Conservation (phyloP, 768 basidiomycete genomes). For the Scleroderma citrinum region DNA sequence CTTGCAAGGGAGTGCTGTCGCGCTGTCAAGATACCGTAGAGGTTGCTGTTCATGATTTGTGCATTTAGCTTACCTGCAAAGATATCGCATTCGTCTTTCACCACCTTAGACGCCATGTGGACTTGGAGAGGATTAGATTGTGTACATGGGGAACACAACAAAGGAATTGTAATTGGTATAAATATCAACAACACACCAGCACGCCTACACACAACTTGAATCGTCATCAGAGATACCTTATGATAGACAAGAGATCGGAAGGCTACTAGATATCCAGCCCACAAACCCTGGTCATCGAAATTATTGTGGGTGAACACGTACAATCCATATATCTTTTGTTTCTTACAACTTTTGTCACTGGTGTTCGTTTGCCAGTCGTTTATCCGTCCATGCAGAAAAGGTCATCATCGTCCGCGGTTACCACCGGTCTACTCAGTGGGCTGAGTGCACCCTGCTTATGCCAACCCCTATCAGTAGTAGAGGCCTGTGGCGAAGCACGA, state of each 20-base stretch:
- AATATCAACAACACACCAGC: conserved; percentile 12
- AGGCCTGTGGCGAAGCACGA: conserved; percentile 22
- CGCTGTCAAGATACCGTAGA: too few relatives aligned
- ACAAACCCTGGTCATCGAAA: conserved; percentile 19
- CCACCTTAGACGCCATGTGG: too few relatives aligned
- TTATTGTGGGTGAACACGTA: conserved; percentile 26
- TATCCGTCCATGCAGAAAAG: conserved; percentile 55
- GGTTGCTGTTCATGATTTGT: neutral
- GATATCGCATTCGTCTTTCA: neutral
- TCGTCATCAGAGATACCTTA: conserved; percentile 7
- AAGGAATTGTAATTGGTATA: conserved; percentile 19
- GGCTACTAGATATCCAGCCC: conserved; percentile 29
- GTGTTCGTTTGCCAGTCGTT: conserved; percentile 1
- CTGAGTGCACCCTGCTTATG: conserved; percentile 40
- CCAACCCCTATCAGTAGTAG: conserved; percentile 27
- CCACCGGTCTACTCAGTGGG: conserved; percentile 56
- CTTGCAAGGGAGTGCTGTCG: neutral
- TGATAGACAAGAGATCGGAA: conserved; percentile 1
- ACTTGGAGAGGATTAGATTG: neutral
- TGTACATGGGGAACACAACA: neutral
- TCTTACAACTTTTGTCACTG: neutral
- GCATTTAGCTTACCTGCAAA: neutral
- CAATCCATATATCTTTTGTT: conserved; percentile 11
- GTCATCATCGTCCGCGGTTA: conserved; percentile 58
- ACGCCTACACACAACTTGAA: neutral